phyloP scores from a whole-genome alignment of 257 asterid species.

The Euphrasia confusa region DNA sequence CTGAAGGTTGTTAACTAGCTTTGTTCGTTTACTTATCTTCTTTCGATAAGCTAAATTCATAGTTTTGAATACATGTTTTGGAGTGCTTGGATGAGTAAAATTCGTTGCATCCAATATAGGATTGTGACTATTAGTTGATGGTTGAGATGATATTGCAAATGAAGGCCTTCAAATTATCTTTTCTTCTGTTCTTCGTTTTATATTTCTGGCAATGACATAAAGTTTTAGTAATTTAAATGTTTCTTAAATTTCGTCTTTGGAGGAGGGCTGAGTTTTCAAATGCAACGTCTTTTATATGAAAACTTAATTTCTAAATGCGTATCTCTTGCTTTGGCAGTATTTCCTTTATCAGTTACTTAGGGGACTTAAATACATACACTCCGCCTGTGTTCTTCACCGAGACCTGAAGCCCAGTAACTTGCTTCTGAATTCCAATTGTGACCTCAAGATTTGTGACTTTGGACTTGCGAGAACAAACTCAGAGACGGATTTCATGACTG shows the following conservation, averaged over 20 bases:
- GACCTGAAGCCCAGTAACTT: conserved; percentile 59
- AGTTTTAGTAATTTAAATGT: background rate
- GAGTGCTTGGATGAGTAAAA: no score
- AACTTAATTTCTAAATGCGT: background rate
- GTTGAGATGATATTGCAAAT: no score
- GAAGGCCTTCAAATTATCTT: background rate
- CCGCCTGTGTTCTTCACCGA: conserved; percentile 58
- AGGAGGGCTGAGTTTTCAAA: background rate
- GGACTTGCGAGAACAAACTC: conserved; percentile 53
- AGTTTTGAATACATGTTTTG: no score
- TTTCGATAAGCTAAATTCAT: background rate
- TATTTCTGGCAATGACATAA: conserved; percentile 7
- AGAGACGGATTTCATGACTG: conserved; percentile 53
- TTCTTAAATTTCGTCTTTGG: background rate
- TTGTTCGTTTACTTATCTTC: conserved; percentile 10
- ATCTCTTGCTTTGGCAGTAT: conserved; percentile 41
- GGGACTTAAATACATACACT: conserved; percentile 50
- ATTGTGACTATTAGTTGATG: no score
- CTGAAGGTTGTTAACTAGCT: conserved; percentile 1
- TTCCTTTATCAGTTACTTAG: conserved; percentile 52
- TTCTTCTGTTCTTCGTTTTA: conserved; percentile 8
- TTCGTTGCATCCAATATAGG: no score
- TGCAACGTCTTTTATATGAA: no score
- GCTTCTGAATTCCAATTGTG: conserved; percentile 52
- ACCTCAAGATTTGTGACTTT: conserved; percentile 64